Evolutionary conservation across 768 basidiomycete genomes (phyloP), one percentile per base, ranked within the genome.

Genomic region (Epithele typhae): DNA sequence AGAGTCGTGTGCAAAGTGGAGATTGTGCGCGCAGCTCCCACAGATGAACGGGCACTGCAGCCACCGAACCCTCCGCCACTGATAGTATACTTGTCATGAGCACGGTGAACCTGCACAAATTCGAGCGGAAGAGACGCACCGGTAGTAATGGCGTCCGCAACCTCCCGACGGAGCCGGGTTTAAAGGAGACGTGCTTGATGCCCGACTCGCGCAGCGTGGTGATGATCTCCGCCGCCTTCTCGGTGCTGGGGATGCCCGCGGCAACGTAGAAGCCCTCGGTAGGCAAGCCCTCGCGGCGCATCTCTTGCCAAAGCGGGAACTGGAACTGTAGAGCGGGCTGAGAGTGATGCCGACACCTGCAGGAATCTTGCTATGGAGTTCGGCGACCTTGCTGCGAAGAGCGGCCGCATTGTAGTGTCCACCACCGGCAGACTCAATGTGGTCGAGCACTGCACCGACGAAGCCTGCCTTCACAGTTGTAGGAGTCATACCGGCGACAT

Each of bases 401-500:
- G 93, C 92, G 33, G 79, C 76, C 23, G 89, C 74, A 61, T 91
- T 94, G 73, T 97, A 99, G 70, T 99, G 96, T 12, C 93, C 96
- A 43, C 96, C 96, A 51, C 96, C 96, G 43, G 96, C 96, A 52
- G 98, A 78, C 68, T 99, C 96, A 59, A 97, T 77, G 64, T 99
- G 96, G 65, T 85, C 79, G 56, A 96, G 82, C 37, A 95, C 78
- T 7, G 96, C 94, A 49, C 85, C 84, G 59, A 97, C 94, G 65
- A 98, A 95, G 15, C 93, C 93, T 25, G 86, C 86, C 64, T 94
- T 86, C 54, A 99, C 96, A 25, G 96, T 99, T 1, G 87, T 87
- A 0, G 96, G 96, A 0, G 96, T 99, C 96, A 99, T 98, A 49
- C 96, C 96, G 40, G 94, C 95, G 32, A 99, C 96, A 98, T 98